These are phyloP conservation scores for Cydonia oblonga DNA, from an alignment of 331 rosid species.

Conservation along the genomic window DNA sequence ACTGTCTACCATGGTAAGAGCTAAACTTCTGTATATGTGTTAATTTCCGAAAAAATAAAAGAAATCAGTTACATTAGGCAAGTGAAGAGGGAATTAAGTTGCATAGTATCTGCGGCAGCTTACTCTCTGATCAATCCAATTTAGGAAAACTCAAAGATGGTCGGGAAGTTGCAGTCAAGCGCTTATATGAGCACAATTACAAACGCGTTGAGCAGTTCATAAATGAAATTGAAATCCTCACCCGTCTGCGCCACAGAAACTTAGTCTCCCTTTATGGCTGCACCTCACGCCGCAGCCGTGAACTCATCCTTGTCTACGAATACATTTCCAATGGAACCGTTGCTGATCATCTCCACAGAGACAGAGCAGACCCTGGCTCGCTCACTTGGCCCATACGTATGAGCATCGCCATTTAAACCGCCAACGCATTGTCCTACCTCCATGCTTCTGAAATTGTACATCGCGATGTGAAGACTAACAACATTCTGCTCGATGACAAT, in stretches of 20 bases:
- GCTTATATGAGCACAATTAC: constrained; percentile 44
- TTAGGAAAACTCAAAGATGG: constrained; percentile 66
- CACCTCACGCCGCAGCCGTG: constrained; percentile 46
- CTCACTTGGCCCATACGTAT: constrained; percentile 50
- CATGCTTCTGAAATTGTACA: constrained; percentile 63
- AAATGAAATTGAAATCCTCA: constrained; percentile 48
- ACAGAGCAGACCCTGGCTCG: constrained; percentile 14
- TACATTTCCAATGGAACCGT: constrained; percentile 62
- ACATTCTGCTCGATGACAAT: constrained; percentile 49
- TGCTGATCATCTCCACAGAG: constrained; percentile 55
- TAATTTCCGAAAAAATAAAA: neutral
- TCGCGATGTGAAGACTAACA: constrained; percentile 62
- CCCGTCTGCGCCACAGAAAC: constrained; percentile 40
- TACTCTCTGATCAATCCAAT: neutral
- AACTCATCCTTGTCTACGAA: constrained; percentile 65
- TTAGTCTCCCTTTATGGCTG: constrained; percentile 66
- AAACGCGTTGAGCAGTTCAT: constrained; percentile 41
- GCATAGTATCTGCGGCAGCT: no score
- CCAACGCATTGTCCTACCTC: constrained; percentile 52
- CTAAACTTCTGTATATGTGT: neutral
- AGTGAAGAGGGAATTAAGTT: neutral
- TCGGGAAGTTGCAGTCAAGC: constrained; percentile 62
- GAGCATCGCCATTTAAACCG: constrained; percentile 63
- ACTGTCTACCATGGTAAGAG: constrained; percentile 53
- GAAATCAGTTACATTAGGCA: neutral